Evolutionary conservation across 805 yeast genomes (phyloP), one percentile per base, ranked within the genome.

Genomic region (Blastobotrys mokoenaii): DNA sequence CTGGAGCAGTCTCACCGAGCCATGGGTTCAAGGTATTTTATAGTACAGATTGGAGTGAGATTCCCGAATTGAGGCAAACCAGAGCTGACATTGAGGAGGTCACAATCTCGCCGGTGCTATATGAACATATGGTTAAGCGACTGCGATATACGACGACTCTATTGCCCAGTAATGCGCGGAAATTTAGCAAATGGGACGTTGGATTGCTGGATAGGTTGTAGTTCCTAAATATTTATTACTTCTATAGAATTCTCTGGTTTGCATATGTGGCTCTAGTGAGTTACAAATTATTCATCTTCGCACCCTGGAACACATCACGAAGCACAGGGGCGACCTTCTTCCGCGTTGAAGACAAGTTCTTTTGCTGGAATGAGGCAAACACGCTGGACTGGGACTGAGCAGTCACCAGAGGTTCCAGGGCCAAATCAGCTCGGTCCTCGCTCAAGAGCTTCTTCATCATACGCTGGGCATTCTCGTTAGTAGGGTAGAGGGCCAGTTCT

Each of bases 321-420:
- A 31, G 14, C 16, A 25, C 43, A 18, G 31, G 14, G 3, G 85
- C 95, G 10, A 88, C 85, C 59, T 84, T 94, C 60, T 89, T 89
- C 55, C 97, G 73, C 31, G 93, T 83, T 1, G 90, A 89, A 6
- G 65, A 60, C 11, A 72, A 55, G 48, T 82, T 78, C 50, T 70
- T 71, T 58, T 82, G 83, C 51, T 65, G 58, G 46, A 63, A 74
- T 37, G 51, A 48, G 16, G 46, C 43, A n/a, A 57, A 43, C 16
- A 38, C 40, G 16, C 34, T 48, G 4, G 15, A 25, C 33, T 47
- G 42, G 9, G 34, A 40, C 16, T 45, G 49, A 20, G 36, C 30
- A 12, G 29, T 16, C 7, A 22, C 8, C 35, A 44, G 30, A 15
- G 41, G 45, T 32, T 18, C 46, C 27, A 43, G 43, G 8, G 46